phyloP scores from a whole-genome alignment of 352 stramenopile species.

The Phytophthora kernoviae region DNA sequence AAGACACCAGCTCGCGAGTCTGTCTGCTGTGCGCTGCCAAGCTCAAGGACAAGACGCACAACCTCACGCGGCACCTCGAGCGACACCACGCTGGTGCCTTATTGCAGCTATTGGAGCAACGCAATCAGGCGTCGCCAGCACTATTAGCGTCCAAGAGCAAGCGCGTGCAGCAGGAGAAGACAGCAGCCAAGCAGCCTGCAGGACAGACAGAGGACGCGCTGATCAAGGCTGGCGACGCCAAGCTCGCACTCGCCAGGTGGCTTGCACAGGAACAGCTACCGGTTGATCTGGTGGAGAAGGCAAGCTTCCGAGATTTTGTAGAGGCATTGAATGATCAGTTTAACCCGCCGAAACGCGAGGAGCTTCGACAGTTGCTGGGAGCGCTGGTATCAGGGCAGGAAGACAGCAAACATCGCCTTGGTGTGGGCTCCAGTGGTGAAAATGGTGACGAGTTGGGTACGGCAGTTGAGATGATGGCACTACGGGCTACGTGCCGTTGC shows the following conservation, averaged over 20 bases:
- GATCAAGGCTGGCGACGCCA: conserved; percentile 31
- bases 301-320: conserved; percentile 43
- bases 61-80: conserved; percentile 65
- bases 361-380: conserved; percentile 33
- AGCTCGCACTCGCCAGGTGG: conserved; percentile 43
- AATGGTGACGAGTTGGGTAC: background rate
- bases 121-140: conserved; percentile 28
- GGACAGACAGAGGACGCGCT: conserved; percentile 12
- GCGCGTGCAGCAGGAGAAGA: conserved; percentile 20
- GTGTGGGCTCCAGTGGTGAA: conserved; percentile 1
- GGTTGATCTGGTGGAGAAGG: conserved; percentile 42
- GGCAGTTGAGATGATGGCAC: conserved; percentile 31
- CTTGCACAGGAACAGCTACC: conserved; percentile 52
- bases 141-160: conserved; percentile 8
- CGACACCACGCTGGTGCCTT: conserved; percentile 54
- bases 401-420: conserved; percentile 15
- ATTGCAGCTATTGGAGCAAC: conserved; percentile 57
- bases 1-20: conserved; percentile 49
- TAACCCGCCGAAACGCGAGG: conserved; percentile 24
- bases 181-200: conserved; percentile 8
- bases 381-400: conserved; percentile 15
- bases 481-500: conserved; percentile 42
- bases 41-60: conserved; percentile 73
- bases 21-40: conserved; percentile 50
- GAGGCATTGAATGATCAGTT: conserved; percentile 44